These are phyloP conservation scores for Dothideomycetes sp. DNA, from an alignment of 2,329 filamentous ascomycete species.

Conservation along the genomic window DNA sequence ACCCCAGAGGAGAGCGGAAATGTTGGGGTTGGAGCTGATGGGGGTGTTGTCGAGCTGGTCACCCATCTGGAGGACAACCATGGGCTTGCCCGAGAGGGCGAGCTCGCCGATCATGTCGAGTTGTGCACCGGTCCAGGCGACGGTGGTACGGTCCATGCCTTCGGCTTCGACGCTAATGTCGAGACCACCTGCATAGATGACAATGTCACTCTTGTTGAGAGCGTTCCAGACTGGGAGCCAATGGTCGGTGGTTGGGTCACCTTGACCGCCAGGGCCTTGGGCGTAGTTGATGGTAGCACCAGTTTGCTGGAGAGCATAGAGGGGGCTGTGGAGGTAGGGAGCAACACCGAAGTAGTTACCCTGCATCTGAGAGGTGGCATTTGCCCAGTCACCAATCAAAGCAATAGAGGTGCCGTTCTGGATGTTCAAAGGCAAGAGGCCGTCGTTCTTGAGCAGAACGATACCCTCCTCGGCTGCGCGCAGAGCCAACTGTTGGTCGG, in stretches of 20 bases:
- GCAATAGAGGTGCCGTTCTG: conserved; percentile 37
- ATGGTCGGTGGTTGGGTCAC: conserved; percentile 26
- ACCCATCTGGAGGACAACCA: conserved; percentile 45
- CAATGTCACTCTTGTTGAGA: conserved; percentile 40
- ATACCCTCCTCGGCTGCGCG: conserved; percentile 42
- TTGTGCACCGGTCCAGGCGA: conserved; percentile 46
- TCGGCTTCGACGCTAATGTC: conserved; percentile 46
- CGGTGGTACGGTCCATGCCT: conserved; percentile 40
- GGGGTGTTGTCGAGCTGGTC: conserved; percentile 44
- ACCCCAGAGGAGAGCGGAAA: conserved; percentile 48
- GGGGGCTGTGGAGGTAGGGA: conserved; percentile 46
- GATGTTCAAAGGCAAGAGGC: conserved; percentile 35
- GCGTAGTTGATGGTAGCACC: conserved; percentile 40
- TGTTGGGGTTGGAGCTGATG: conserved; percentile 38
- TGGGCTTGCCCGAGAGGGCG: conserved; percentile 38
- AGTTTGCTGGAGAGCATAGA: conserved; percentile 42
- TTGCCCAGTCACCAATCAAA: conserved; percentile 51
- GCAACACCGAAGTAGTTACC: conserved; percentile 51
- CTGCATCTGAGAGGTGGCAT: conserved; percentile 48
- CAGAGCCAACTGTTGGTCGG: conserved; percentile 47
- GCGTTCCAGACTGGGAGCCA: conserved; percentile 24
- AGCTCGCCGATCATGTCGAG: conserved; percentile 43
- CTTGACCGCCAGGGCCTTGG: conserved; percentile 26
- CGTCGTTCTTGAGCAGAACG: conserved; percentile 46
- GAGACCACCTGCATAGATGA: conserved; percentile 48